phyloP scores from a whole-genome alignment of 441 rosid genomes.

The Pelargonium fulgidum region DNA sequence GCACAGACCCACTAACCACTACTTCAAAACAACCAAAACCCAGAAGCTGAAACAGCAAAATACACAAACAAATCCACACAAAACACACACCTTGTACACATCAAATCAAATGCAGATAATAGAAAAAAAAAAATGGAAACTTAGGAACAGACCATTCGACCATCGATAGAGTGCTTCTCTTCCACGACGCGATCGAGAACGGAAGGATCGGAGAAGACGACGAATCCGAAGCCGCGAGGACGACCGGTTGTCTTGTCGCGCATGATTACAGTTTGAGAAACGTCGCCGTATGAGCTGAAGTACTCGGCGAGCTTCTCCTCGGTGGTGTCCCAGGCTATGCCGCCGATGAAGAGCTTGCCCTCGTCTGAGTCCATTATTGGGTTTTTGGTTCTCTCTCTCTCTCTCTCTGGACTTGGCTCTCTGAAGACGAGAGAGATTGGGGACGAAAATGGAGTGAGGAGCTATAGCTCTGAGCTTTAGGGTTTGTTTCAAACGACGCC shows the following conservation, averaged over 20 bases:
- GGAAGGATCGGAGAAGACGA: conserved; percentile 33
- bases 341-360: conserved; percentile 38
- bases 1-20: not conserved
- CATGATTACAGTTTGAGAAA: conserved; percentile 30
- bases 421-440: not conserved
- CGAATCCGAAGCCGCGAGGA: conserved; percentile 35
- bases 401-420: not conserved
- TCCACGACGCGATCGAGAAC: conserved; percentile 31
- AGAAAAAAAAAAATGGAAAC: not conserved
- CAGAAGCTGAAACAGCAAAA: not conserved
- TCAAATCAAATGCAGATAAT: not conserved
- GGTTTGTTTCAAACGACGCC: conserved; percentile 11
- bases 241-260: conserved; percentile 33
- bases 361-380: conserved; percentile 29
- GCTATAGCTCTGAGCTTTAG: not conserved
- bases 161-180: conserved; percentile 33
- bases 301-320: conserved; percentile 31
- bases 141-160: conserved; percentile 20
- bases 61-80: not conserved
- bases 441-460: not conserved
- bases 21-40: not conserved
- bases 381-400: not conserved
- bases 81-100: not conserved
- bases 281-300: conserved; percentile 31
- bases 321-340: conserved; percentile 38